These are phyloP conservation scores for Coelastrella sp. DNA, from an alignment of 139 green algal genomes.

Conservation along the genomic window DNA sequence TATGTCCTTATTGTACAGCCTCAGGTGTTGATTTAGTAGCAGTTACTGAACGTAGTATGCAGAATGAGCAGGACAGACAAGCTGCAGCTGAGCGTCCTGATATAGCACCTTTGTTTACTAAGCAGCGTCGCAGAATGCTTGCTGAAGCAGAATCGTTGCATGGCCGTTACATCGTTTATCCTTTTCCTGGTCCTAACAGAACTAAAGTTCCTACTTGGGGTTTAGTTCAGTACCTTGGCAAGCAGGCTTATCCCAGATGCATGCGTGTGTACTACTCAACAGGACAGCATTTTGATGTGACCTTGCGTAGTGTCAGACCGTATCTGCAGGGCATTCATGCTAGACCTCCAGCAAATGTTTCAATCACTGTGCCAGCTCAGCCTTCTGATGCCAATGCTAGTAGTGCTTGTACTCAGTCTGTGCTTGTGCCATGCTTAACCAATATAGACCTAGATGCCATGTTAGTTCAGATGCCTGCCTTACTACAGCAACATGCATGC, in stretches of 20 bases:
- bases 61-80: neutral
- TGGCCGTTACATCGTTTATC: slow-evolving; percentile 10
- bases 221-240: neutral
- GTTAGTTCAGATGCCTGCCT: no score
- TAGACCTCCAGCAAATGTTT: neutral
- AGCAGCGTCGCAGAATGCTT: neutral
- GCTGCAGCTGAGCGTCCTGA: neutral
- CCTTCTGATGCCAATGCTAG: neutral
- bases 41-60: neutral
- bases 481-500: no score
- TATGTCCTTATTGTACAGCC: slow-evolving; percentile 39
- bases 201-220: slow-evolving; percentile 7
- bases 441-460: no score
- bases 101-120: neutral
- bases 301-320: neutral
- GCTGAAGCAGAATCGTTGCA: slow-evolving; percentile 7
- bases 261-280: neutral
- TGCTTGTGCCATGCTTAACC: neutral
- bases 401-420: neutral
- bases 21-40: neutral
- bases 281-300: neutral
- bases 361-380: neutral
- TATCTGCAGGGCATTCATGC: neutral
- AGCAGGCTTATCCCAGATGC: neutral
- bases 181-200: neutral